phyloP scores from a whole-genome alignment of 106 monocot genomes.

The Alisma plantagoaquatica region DNA sequence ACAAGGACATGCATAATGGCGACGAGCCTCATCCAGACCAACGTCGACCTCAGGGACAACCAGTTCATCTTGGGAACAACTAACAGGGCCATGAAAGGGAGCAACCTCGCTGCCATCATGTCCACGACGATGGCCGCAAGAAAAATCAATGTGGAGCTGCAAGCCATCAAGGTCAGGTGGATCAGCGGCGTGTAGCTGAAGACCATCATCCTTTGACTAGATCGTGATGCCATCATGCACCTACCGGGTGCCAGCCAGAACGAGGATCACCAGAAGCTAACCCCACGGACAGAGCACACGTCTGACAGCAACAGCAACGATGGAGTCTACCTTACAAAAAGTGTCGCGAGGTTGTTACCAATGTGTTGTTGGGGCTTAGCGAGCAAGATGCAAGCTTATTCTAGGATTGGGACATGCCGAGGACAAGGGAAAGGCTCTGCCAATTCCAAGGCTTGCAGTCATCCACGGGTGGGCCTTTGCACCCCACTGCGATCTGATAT shows the following conservation, averaged over 20 bases:
- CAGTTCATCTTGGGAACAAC: constrained; percentile 89
- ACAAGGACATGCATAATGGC: constrained; percentile 84
- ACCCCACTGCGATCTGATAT: constrained; percentile 57
- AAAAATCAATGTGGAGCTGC: constrained; percentile 53
- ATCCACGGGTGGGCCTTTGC: constrained; percentile 68
- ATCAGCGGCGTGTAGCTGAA: constrained; percentile 45
- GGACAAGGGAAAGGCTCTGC: constrained; percentile 89
- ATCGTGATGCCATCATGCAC: constrained; percentile 39
- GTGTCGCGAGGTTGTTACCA: constrained; percentile 34
- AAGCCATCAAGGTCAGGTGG: constrained; percentile 67
- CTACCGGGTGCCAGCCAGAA: constrained; percentile 23
- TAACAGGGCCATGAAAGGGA: constrained; percentile 38
- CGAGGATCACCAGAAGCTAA: constrained; percentile 37
- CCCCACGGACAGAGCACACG: constrained; percentile 32
- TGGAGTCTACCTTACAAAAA: constrained; percentile 33
- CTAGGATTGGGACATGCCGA: constrained; percentile 96
- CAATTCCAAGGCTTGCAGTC: constrained; percentile 73
- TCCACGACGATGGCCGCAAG: constrained; percentile 47
- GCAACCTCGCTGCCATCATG: constrained; percentile 30
- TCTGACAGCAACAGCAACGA: constrained; percentile 51
- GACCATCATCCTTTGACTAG: constrained; percentile 52
- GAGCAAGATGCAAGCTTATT: too few species aligned
- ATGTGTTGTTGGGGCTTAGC: constrained; percentile 43
- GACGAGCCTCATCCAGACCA: constrained; percentile 75
- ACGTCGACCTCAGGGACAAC: constrained; percentile 81